These are phyloP conservation scores for Inga oerstediana DNA, from an alignment of 306 rosid species.

Conservation along the genomic window DNA sequence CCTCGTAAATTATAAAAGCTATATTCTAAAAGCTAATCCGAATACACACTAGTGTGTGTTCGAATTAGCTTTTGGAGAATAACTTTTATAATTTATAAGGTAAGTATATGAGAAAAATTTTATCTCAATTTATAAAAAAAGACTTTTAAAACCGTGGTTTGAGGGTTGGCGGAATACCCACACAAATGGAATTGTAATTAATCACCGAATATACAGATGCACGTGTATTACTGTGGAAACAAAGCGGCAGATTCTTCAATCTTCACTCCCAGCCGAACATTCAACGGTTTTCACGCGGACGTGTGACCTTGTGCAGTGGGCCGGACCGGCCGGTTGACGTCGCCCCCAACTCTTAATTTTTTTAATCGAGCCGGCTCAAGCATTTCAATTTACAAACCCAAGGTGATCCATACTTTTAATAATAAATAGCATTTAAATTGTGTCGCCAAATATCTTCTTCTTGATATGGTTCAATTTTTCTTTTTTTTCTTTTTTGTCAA, in stretches of 20 bases:
- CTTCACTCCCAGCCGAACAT: background rate
- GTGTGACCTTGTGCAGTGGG: background rate
- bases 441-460: too few species aligned
- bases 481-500: too few species aligned
- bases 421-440: background rate
- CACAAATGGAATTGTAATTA: background rate
- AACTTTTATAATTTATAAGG: too few species aligned
- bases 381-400: background rate
- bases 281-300: background rate
- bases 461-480: background rate
- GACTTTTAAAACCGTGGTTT: too few species aligned
- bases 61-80: too few species aligned
- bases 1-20: too few species aligned
- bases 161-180: too few species aligned
- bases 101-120: too few species aligned
- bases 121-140: too few species aligned
- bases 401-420: background rate
- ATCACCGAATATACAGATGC: background rate
- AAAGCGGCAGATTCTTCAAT: background rate
- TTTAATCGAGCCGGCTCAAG: background rate
- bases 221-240: background rate
- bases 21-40: too few species aligned
- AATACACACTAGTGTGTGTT: too few species aligned
- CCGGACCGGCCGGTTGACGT: constrained; percentile 1
- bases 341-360: background rate